Base-by-base conservation (phyloP, 805 yeast species). In the Ogataea nakhonphanomensis region DNA sequence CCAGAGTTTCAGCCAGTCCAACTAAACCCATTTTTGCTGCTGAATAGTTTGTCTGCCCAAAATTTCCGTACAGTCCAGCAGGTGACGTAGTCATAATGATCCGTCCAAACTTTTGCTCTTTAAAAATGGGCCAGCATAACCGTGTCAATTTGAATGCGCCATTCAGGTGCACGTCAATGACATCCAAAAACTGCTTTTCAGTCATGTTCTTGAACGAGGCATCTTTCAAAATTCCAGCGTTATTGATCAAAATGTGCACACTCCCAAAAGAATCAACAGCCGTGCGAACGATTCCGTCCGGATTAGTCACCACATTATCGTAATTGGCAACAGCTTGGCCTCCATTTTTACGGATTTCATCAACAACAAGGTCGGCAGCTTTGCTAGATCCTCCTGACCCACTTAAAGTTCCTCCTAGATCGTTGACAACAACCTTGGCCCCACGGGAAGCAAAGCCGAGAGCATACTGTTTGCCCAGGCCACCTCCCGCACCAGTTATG, bases 401-500 rank as follows among this genome's bases (percentile, higher is more conserved):
- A 20, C 73, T 68, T 38, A 86, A 67, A 17, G 90, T 71, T 23
- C 95, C 95, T 41, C 97, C 96, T 46, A 91, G 73, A 65, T 91
- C 99, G 61, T 91, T 91, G 24, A 91, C 96, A 20, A 91, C 96
- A 26, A 91, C 96, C 54, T 83, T 82, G 45, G 97, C 99, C 25
- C 98, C 98, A 51, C 95, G 74, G 44, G 79, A 70, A 30, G 95
- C 98, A 65, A 74, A 91, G 53, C 84, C 88, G 24, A 88, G 67
- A 5, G 96, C 95, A 64, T 91, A 91, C 35, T 79, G 79, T 55
- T 75, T 84, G 17, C 99, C 99, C 32, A 91, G 74, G 13, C 98
- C 99, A 52, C 97, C 98, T 49, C 99, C 99, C 34, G 97, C 93
- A 25, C 99, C 99, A 35, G 97, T 91, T 60, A 91, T 80, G 43